A percentile compares a stretch with the other conserved stretches of the same genome.
Evolutionary conservation across 306 rosid species (phyloP).

Genomic region (Fragaria nilgerrensis): DNA sequence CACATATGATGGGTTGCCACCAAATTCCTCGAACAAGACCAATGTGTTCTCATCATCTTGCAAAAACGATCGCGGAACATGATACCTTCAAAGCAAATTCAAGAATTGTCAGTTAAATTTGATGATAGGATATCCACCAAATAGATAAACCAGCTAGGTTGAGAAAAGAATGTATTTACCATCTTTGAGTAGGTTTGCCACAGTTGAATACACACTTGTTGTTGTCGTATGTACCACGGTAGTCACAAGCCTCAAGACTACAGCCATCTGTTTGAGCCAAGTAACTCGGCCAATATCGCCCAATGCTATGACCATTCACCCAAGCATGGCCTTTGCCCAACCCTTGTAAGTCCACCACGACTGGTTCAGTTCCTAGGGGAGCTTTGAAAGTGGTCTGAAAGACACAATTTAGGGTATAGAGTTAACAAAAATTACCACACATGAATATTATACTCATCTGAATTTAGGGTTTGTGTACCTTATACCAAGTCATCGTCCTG

Average conservation of each 20-base stretch:
- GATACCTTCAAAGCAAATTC: slow-evolving; percentile 35
- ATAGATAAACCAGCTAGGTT: neutral
- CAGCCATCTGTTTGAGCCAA: slow-evolving; percentile 43
- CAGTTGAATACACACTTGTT: slow-evolving; percentile 48
- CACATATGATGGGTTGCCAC: slow-evolving; percentile 44
- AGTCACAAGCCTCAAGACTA: slow-evolving; percentile 44
- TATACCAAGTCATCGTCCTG: slow-evolving; percentile 58
- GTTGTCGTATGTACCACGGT: slow-evolving; percentile 41
- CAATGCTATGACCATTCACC: slow-evolving; percentile 48
- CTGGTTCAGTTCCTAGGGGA: slow-evolving; percentile 48
- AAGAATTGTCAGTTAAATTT: neutral
- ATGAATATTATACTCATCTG: neutral
- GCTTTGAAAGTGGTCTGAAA: slow-evolving; percentile 50
- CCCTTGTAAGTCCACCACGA: slow-evolving; percentile 44
- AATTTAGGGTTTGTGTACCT: slow-evolving; percentile 26
- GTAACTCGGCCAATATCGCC: slow-evolving; percentile 51
- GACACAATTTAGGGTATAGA: neutral
- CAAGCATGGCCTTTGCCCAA: slow-evolving; percentile 53
- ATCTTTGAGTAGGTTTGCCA: slow-evolving; percentile 50
- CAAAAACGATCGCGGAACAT: slow-evolving; percentile 45
- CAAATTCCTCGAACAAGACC: slow-evolving; percentile 59
- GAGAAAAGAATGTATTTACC: slow-evolving; percentile 19
- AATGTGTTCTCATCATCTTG: slow-evolving; percentile 34
- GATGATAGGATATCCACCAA: neutral
- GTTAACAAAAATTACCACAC: neutral